Base-by-base conservation (phyloP, 352 stramenopile genomes). In the Pythium pyrilobum region DNA sequence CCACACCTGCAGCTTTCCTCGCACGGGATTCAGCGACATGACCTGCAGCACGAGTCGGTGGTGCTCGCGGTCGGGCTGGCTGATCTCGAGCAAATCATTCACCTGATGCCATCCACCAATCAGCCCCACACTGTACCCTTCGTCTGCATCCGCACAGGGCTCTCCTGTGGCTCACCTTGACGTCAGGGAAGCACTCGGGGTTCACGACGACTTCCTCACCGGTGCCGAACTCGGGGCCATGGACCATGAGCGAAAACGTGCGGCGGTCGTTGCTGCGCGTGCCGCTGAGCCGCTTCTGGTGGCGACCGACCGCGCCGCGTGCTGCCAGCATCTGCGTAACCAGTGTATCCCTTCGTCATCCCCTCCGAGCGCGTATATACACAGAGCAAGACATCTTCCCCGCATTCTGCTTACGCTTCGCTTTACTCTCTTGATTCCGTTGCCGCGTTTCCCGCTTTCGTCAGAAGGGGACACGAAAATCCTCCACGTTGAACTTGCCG, bases 131-230 rank as follows among this genome's bases (percentile, higher is more conserved):
- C 15, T 4, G n/a, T n/a, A n/a, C n/a, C n/a, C n/a, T n/a, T n/a
- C n/a, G n/a, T 7, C 9, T 25, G 5, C 27, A 18, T 33, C 8
- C 10, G 12, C 10, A 25, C 21, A 47, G 15, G n/a, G 23, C 37
- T 7, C 7, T 33, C 25, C 18, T 25, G 32, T 36, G 18, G 25
- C 33, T 9, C 34, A 61, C 60, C 59, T 78, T 67, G 23, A 87
- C 39, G 8, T 87, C 63, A 0, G 77, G 74, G 55, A 92, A 92
- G 25, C 66, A 58, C 9, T 92, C 81, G 25, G 81, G 81, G 50
- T 90, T 92, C 5, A 92, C 55, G 38, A 92, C 77, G 20, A 92
- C 62, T 48, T 89, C 62, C 37, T 87, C 77, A 0, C 81, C 78
- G 38, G 59, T 59, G 53, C 68, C 72, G 55, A 85, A 92, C 62